Conservation (phyloP, 805 yeast genomes). For the Pichia eremophila region DNA sequence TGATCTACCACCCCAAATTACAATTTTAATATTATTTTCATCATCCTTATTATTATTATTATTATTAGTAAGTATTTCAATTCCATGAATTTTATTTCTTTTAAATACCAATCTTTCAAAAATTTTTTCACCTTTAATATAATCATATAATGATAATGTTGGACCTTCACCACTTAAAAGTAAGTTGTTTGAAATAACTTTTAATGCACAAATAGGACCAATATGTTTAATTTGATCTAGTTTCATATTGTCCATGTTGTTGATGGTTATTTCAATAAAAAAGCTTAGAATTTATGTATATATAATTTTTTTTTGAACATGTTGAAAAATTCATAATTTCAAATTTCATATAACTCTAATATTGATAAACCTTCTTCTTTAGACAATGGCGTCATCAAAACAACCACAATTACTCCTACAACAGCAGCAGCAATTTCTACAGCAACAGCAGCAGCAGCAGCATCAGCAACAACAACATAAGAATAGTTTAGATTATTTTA, state of each 20-base stretch:
- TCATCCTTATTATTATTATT: conserved; percentile 23
- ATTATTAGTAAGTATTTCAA: conserved; percentile 28
- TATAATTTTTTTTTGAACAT: too few species aligned
- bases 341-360: too few species aligned
- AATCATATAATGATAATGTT: conserved; percentile 42
- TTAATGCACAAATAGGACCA: conserved; percentile 68
- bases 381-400: neutral
- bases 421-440: neutral
- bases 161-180: conserved; percentile 70
- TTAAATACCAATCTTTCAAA: conserved; percentile 40
- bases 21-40: conserved; percentile 19
- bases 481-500: conserved; percentile 72
- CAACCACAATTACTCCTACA: neutral
- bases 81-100: conserved; percentile 80
- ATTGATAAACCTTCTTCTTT: too few species aligned
- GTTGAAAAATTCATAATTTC: too few species aligned
- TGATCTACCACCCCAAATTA: conserved; percentile 67
- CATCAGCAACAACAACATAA: conserved; percentile 30
- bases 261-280: too few species aligned
- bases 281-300: too few species aligned
- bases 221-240: conserved; percentile 25
- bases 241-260: neutral
- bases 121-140: conserved; percentile 27
- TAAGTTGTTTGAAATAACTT: conserved; percentile 27
- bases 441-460: conserved; percentile 3